Conservation (phyloP, 1,284 basidiomycete species). For the Mycena sp. region DNA sequence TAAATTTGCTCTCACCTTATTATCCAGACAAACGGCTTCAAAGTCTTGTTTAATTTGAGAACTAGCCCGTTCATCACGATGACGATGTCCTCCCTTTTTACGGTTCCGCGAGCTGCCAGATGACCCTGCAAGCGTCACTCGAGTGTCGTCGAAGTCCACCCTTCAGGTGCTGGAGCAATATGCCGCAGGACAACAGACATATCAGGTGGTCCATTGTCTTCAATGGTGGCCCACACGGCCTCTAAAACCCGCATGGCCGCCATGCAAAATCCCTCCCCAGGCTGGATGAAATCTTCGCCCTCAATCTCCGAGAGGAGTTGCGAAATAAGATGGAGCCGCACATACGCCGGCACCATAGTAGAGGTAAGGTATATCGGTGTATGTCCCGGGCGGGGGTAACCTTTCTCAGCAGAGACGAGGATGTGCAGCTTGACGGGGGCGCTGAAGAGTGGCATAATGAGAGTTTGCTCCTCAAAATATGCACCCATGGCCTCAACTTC, state of each 20-base stretch:
- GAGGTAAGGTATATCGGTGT: slow-evolving; percentile 86
- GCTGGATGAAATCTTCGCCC: slow-evolving; percentile 65
- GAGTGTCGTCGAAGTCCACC: slow-evolving; percentile 22
- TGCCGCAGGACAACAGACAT: slow-evolving; percentile 71
- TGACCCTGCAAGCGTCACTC: not conserved
- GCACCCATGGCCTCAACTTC: slow-evolving; percentile 79
- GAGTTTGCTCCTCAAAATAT: slow-evolving; percentile 51
- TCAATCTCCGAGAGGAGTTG: slow-evolving; percentile 65
- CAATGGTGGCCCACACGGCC: slow-evolving; percentile 69
- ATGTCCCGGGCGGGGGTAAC: slow-evolving; percentile 63
- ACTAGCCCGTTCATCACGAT: slow-evolving; percentile 57
- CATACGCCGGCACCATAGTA: slow-evolving; percentile 77
- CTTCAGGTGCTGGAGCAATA: slow-evolving; percentile 56
- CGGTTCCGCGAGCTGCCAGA: slow-evolving; percentile 4
- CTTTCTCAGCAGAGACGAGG: slow-evolving; percentile 60
- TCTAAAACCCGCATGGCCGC: slow-evolving; percentile 82
- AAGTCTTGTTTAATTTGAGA: slow-evolving; percentile 67
- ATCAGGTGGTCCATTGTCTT: slow-evolving; percentile 79
- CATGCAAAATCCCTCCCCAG: slow-evolving; percentile 79
- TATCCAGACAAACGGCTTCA: slow-evolving; percentile 52
- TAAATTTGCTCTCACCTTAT: slow-evolving; percentile 43
- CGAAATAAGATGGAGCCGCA: slow-evolving; percentile 86
- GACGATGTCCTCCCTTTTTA: slow-evolving; percentile 27
- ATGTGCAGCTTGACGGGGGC: slow-evolving; percentile 77
- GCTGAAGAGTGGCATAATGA: slow-evolving; percentile 71